These are phyloP conservation scores for Herpomyces periplanetae DNA, from an alignment of 2,329 filamentous ascomycete genomes.

Conservation along the genomic window DNA sequence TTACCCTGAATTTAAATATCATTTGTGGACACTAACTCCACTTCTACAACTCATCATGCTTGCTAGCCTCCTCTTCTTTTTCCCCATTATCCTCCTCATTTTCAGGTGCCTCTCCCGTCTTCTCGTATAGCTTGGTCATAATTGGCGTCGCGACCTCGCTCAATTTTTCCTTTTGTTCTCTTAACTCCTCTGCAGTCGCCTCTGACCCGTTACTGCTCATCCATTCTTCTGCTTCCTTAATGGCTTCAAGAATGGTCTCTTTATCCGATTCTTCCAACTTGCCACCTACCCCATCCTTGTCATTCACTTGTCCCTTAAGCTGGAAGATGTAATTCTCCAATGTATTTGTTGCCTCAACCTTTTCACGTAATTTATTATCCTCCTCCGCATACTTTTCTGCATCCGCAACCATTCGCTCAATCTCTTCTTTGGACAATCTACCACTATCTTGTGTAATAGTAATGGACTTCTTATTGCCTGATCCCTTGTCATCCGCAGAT, in stretches of 20 bases:
- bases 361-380: slow-evolving; percentile 88
- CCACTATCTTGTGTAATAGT: slow-evolving; percentile 99
- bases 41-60: slow-evolving; percentile 16
- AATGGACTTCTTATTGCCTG: slow-evolving; percentile 82
- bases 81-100: slow-evolving; percentile 18
- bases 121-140: slow-evolving; percentile 73
- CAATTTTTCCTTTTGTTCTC: slow-evolving; percentile 98
- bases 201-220: slow-evolving; percentile 68
- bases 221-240: slow-evolving; percentile 93
- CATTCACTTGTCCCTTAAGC: slow-evolving; percentile 95
- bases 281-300: slow-evolving; percentile 77
- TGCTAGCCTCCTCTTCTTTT: slow-evolving; percentile 18
- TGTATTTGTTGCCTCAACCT: slow-evolving; percentile 77
- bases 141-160: slow-evolving; percentile 89
- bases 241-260: slow-evolving; percentile 67
- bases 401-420: slow-evolving; percentile 94
- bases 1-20: no score
- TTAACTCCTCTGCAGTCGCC: slow-evolving; percentile 67
- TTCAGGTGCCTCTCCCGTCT: slow-evolving; percentile 14
- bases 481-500: slow-evolving; percentile 81
- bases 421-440: slow-evolving; percentile 75
- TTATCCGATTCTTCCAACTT: slow-evolving; percentile 98
- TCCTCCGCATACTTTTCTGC: slow-evolving; percentile 96
- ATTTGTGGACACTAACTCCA: no score
- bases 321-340: slow-evolving; percentile 98